A percentile compares a stretch with the other conserved stretches of the same genome.
phyloP scores from a whole-genome alignment of 75 land plant species.

The Larix kaempferi region DNA sequence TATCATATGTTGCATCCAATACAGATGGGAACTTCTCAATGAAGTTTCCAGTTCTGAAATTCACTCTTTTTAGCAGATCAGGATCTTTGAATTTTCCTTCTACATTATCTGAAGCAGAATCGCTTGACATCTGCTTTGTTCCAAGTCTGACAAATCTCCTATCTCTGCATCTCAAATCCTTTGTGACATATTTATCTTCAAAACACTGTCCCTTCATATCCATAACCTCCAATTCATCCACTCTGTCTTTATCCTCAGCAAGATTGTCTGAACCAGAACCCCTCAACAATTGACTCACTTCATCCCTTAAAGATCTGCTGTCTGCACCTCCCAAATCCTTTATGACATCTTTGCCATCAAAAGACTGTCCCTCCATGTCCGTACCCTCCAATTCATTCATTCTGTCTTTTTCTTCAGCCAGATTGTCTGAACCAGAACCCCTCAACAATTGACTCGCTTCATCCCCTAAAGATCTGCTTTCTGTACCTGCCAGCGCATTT shows the following conservation, averaged over 20 bases:
- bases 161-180: background rate
- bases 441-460: background rate
- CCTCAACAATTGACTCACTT: background rate
- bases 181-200: conserved; percentile 10
- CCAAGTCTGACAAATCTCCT: conserved; percentile 3
- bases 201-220: background rate
- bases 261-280: background rate
- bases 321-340: background rate
- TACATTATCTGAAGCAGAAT: background rate
- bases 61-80: conserved; percentile 30
- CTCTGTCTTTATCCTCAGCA: conserved; percentile 3
- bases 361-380: conserved; percentile 2
- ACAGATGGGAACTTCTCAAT: conserved; percentile 3
- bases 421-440: background rate
- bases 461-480: conserved; percentile 1
- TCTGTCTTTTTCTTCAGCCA: background rate
- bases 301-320: conserved; percentile 3
- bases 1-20: conserved; percentile 24
- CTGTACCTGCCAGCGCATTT: background rate
- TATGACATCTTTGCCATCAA: conserved; percentile 1
- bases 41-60: conserved; percentile 32
- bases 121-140: background rate
- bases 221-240: conserved; percentile 4
- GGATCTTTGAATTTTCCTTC: conserved; percentile 6
- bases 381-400: conserved; percentile 8